Percentiles rank a stretch among this genome's conserved stretches.
Evolutionary conservation across 2,329 filamentous ascomycete species (phyloP).

Genomic region (Periconia macrospinosa): DNA sequence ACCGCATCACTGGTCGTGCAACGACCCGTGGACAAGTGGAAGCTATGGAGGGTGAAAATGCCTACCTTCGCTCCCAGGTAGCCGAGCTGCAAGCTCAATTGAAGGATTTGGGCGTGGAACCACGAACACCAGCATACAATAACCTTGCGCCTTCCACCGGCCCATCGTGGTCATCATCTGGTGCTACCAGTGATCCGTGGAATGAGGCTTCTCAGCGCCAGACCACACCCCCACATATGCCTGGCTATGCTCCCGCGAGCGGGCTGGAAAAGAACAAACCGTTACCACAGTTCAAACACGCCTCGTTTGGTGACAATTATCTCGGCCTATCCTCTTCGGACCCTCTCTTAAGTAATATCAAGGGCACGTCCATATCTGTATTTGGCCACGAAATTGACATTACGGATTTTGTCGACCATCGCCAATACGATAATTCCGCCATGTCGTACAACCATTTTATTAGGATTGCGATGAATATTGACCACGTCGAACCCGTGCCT

Average conservation of each 20-base stretch:
- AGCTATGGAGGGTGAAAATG: conserved; percentile 72
- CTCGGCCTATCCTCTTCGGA: conserved; percentile 66
- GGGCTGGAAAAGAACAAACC: conserved; percentile 21
- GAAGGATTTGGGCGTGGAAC: conserved; percentile 62
- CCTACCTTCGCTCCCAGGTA: conserved; percentile 67
- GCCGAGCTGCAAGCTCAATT: conserved; percentile 70
- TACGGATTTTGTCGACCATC: conserved; percentile 68
- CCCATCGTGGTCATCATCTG: conserved; percentile 18
- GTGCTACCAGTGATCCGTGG: conserved; percentile 25
- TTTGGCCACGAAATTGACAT: conserved; percentile 81
- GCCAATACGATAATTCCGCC: conserved; percentile 57
- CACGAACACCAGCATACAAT: conserved; percentile 51
- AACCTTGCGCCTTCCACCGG: conserved; percentile 32
- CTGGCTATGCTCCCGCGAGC: conserved; percentile 26
- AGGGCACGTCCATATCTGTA: conserved; percentile 75
- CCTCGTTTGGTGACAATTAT: conserved; percentile 62
- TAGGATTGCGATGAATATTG: conserved; percentile 61
- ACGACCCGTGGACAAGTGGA: conserved; percentile 78
- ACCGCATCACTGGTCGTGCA: conserved; percentile 81
- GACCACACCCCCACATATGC: conserved; percentile 27
- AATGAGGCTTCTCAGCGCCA: conserved; percentile 18
- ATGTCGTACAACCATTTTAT: conserved; percentile 74
- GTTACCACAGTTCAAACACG: conserved; percentile 51
- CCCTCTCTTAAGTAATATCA: conserved; percentile 70
- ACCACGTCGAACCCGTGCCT: conserved; percentile 57